Evolutionary conservation across 1,139 yeast species (phyloP), one percentile per base, ranked within the genome.

Genomic region (Kodamaea alishanica): DNA sequence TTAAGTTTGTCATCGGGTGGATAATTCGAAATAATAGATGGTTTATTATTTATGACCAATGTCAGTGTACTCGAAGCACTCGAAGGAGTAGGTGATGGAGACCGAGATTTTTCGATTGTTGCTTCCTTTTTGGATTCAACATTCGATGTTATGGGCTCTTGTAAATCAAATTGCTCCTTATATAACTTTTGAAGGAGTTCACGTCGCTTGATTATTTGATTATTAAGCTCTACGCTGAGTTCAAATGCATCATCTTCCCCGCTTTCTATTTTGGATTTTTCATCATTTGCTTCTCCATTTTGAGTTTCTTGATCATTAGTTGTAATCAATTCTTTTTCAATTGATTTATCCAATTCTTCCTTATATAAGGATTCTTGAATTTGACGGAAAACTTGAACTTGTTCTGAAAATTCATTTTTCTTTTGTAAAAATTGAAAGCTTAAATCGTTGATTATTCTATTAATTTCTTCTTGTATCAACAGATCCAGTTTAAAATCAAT

Each of bases 381-480:
- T 8, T 34, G 35, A 20, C 48, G 47, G 43, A 53, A 64, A 24
- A 51, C 47, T 7, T 33, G 11, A 24, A 55, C 35, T 10, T 50
- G 48, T 28, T 44, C 43, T 4, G 51, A 54, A 20, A 66, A 50
- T 35, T 68, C 70, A 27, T 69, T 67, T 41, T 53, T 54, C 40
- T 61, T 56, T 36, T 63, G 66, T 32, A 70, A 50, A 11, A 53
- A 52, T 47, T 67, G 75, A 42, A 58, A 71, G 9, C 67, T 56
- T 40, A 70, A 55, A 47, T 71, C 77, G 43, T 70, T 70, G 25
- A 63, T 50, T 32, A 71, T 54, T 26, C 75, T 51, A 40, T 58
- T 56, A 22, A 71, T 67, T 46, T 71, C 77, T 32, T 69, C 76
- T 45, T 71, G 77, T 11, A 71, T 58, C 7, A 70, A 54, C 37